Conservation (phyloP, 495 filamentous ascomycete genomes). For the Cercophora samala region DNA sequence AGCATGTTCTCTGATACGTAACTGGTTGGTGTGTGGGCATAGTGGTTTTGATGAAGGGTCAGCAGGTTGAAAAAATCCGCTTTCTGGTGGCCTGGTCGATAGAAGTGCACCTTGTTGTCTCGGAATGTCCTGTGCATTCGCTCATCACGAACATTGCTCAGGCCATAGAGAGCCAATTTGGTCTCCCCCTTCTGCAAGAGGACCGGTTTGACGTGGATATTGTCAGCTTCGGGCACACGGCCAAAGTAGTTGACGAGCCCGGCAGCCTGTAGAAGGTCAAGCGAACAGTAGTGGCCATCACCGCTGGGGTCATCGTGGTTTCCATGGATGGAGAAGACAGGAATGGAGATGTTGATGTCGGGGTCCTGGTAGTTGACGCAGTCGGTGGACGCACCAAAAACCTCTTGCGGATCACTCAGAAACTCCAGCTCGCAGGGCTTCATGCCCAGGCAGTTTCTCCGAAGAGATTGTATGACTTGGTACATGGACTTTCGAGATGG, state of each 20-base stretch:
- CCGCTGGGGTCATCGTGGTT: slow-evolving; percentile 98
- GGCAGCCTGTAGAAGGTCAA: slow-evolving; percentile 87
- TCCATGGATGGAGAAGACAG: slow-evolving; percentile 96
- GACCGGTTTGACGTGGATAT: slow-evolving; percentile 85
- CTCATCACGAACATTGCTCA: slow-evolving; percentile 97
- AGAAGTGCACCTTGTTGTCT: slow-evolving; percentile 92
- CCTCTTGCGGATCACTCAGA: slow-evolving; percentile 85
- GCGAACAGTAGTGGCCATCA: slow-evolving; percentile 81
- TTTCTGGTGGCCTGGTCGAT: slow-evolving; percentile 75
- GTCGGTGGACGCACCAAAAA: slow-evolving; percentile 78
- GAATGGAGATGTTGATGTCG: slow-evolving; percentile 96
- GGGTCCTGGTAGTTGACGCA: slow-evolving; percentile 97
- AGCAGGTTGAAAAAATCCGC: slow-evolving; percentile 96
- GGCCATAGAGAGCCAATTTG: slow-evolving; percentile 90
- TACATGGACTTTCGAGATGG: slow-evolving; percentile 96
- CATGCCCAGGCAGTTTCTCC: slow-evolving; percentile 90
- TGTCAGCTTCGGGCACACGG: slow-evolving; percentile 83
- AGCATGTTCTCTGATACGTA: slow-evolving; percentile 95
- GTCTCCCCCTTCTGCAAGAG: slow-evolving; percentile 90
- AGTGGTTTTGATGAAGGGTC: slow-evolving; percentile 94
- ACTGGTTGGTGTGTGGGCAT: slow-evolving; percentile 81
- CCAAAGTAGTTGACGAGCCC: slow-evolving; percentile 96
- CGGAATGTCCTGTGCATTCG: slow-evolving; percentile 89
- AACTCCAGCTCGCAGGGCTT: slow-evolving; percentile 95
- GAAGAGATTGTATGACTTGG: slow-evolving; percentile 88